These are phyloP conservation scores for Lasiodiplodia sp. DNA, from an alignment of 2,329 filamentous ascomycete genomes.

Conservation along the genomic window DNA sequence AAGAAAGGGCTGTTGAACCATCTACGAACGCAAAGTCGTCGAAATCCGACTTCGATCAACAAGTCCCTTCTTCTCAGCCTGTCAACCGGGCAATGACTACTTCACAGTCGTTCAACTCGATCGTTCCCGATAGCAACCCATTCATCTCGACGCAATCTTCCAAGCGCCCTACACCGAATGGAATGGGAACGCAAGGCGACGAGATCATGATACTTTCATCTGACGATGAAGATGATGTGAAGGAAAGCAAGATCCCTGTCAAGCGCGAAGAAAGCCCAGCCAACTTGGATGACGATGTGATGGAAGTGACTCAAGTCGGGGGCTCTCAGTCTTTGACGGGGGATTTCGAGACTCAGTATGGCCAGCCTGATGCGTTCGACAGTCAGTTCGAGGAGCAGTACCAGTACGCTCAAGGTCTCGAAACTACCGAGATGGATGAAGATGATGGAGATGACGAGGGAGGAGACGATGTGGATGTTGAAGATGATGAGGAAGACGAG, in stretches of 20 bases:
- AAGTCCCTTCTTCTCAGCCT: not conserved
- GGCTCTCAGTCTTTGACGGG: not conserved
- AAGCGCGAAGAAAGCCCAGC: not conserved
- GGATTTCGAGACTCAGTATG: not conserved
- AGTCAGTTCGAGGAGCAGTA: conserved; percentile 9
- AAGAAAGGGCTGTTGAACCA: not conserved
- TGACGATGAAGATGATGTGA: conserved; percentile 13
- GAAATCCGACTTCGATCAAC: not conserved
- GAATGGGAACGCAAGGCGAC: not conserved
- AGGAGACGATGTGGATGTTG: not conserved
- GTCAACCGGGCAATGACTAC: not conserved
- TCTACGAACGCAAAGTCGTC: not conserved
- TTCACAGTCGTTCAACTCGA: conserved; percentile 2
- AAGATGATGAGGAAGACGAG: not conserved
- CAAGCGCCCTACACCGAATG: conserved; percentile 3
- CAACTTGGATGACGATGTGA: not conserved
- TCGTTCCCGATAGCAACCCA: conserved; percentile 14
- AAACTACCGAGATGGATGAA: conserved; percentile 8
- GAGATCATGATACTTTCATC: conserved; percentile 27
- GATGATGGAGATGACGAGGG: not conserved
- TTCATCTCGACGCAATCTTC: not conserved
- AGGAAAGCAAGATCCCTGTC: not conserved
- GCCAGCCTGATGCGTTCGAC: conserved; percentile 1
- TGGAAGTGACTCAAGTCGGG: not conserved
- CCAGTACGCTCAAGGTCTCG: conserved; percentile 1